A percentile compares a stretch with the other conserved stretches of the same genome.
Conservation (phyloP, 805 yeast species). For the Lachancea meyersii region DNA sequence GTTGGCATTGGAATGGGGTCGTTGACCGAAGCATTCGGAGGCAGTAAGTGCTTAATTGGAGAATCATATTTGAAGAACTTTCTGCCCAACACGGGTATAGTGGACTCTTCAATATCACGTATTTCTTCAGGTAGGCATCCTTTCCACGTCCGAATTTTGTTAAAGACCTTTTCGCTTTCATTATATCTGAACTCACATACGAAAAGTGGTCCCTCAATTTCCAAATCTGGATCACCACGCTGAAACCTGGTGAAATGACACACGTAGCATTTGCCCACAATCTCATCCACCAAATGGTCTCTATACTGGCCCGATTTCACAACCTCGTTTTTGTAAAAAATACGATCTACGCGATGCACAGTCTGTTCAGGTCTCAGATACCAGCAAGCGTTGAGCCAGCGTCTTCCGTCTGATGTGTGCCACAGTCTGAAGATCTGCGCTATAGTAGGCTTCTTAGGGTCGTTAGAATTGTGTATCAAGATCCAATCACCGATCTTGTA, state of each 20-base stretch:
- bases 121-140: slow-evolving; percentile 97
- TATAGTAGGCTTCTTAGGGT: slow-evolving; percentile 80
- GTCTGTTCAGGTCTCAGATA: slow-evolving; percentile 97
- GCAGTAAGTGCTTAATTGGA: slow-evolving; percentile 73
- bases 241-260: slow-evolving; percentile 90
- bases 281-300: slow-evolving; percentile 84
- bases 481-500: slow-evolving; percentile 96
- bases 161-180: slow-evolving; percentile 83
- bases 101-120: slow-evolving; percentile 74
- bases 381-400: slow-evolving; percentile 95
- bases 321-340: slow-evolving; percentile 90
- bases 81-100: slow-evolving; percentile 62
- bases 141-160: slow-evolving; percentile 96
- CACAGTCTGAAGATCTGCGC: slow-evolving; percentile 93
- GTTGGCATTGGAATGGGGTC: slow-evolving; percentile 81
- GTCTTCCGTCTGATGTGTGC: slow-evolving; percentile 72
- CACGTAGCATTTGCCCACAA: slow-evolving; percentile 90
- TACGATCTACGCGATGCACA: slow-evolving; percentile 82
- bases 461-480: slow-evolving; percentile 78
- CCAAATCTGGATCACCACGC: slow-evolving; percentile 85
- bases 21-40: slow-evolving; percentile 61
- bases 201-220: slow-evolving; percentile 76
- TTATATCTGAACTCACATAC: slow-evolving; percentile 94
- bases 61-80: slow-evolving; percentile 72
- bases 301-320: slow-evolving; percentile 95